A percentile compares a stretch with the other conserved stretches of the same genome.
Evolutionary conservation across 2,329 filamentous ascomycete genomes (phyloP).

Genomic region (Coniochaeta prunicola): DNA sequence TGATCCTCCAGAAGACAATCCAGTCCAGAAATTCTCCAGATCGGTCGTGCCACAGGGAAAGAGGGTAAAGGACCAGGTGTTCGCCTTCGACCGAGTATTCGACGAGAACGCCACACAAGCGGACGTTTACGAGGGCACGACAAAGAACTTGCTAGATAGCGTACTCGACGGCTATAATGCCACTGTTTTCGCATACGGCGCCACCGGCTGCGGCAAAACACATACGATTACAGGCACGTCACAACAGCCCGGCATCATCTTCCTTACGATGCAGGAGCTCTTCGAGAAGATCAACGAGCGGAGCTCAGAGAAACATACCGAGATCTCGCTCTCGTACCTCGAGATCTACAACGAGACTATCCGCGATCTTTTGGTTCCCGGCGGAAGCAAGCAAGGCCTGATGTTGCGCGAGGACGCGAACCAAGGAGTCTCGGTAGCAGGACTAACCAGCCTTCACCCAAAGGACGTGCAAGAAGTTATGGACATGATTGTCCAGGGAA

Average conservation of each 20-base stretch:
- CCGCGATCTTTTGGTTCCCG: slow-evolving; percentile 83
- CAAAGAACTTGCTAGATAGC: slow-evolving; percentile 81
- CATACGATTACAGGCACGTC: slow-evolving; percentile 93
- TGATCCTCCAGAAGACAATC: slow-evolving; percentile 91
- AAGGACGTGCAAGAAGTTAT: slow-evolving; percentile 93
- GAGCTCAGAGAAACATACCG: slow-evolving; percentile 78
- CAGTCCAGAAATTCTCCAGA: slow-evolving; percentile 78
- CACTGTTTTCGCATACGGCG: slow-evolving; percentile 96
- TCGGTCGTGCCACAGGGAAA: slow-evolving; percentile 79
- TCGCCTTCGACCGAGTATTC: slow-evolving; percentile 93
- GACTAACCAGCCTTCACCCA: slow-evolving; percentile 84
- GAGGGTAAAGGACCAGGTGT: slow-evolving; percentile 94
- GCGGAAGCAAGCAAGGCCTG: slow-evolving; percentile 72
- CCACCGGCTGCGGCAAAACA: slow-evolving; percentile 96
- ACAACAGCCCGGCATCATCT: slow-evolving; percentile 94
- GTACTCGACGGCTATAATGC: slow-evolving; percentile 98
- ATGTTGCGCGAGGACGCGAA: slow-evolving; percentile 95
- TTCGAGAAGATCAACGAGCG: slow-evolving; percentile 93
- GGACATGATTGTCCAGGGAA: slow-evolving; percentile 97
- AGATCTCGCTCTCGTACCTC: slow-evolving; percentile 87
- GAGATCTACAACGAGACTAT: slow-evolving; percentile 99
- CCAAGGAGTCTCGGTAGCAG: slow-evolving; percentile 83
- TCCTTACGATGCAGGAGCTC: slow-evolving; percentile 96
- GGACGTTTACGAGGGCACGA: slow-evolving; percentile 93
- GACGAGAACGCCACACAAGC: slow-evolving; percentile 89